Evolutionary conservation across 164 flowering plant species (phyloP).

Genomic region (Piper betle): DNA sequence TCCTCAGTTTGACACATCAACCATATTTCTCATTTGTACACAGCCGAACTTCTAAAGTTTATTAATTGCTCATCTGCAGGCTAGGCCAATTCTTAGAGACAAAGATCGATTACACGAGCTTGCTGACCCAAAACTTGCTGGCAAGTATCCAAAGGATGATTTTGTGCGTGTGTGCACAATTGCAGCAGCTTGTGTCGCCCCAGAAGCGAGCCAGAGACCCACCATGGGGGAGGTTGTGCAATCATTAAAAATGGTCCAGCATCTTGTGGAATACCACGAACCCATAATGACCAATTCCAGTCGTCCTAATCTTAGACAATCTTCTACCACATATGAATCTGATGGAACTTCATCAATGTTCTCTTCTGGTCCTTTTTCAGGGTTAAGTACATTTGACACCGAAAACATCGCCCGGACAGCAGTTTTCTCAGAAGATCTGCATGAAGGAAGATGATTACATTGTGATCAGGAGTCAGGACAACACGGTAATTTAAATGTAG

Average conservation of each 20-base stretch:
- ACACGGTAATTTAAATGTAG: background rate
- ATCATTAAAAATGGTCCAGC: slow-evolving; percentile 96
- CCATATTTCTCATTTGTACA: background rate
- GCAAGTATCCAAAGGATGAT: slow-evolving; percentile 82
- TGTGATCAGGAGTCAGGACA: background rate
- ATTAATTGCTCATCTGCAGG: slow-evolving; percentile 31
- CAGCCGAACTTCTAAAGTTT: background rate
- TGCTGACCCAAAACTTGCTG: slow-evolving; percentile 67
- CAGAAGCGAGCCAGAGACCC: slow-evolving; percentile 87
- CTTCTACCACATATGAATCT: slow-evolving; percentile 82
- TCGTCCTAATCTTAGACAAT: slow-evolving; percentile 64
- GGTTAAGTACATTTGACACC: slow-evolving; percentile 57
- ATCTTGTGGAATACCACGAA: slow-evolving; percentile 63
- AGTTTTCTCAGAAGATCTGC: slow-evolving; percentile 92
- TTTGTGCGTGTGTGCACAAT: slow-evolving; percentile 87
- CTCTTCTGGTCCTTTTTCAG: slow-evolving; percentile 95
- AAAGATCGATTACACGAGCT: slow-evolving; percentile 83
- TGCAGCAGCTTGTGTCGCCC: slow-evolving; percentile 98
- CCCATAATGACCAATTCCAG: slow-evolving; percentile 28
- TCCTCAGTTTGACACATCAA: background rate
- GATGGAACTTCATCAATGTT: slow-evolving; percentile 90
- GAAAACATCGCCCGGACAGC: slow-evolving; percentile 62
- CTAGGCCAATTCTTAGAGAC: slow-evolving; percentile 85
- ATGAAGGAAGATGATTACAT: slow-evolving; percentile 64
- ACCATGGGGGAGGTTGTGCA: slow-evolving; percentile 99